These are phyloP conservation scores for Hypocreales sp. DNA, from an alignment of 2,329 filamentous ascomycete genomes.

Conservation along the genomic window DNA sequence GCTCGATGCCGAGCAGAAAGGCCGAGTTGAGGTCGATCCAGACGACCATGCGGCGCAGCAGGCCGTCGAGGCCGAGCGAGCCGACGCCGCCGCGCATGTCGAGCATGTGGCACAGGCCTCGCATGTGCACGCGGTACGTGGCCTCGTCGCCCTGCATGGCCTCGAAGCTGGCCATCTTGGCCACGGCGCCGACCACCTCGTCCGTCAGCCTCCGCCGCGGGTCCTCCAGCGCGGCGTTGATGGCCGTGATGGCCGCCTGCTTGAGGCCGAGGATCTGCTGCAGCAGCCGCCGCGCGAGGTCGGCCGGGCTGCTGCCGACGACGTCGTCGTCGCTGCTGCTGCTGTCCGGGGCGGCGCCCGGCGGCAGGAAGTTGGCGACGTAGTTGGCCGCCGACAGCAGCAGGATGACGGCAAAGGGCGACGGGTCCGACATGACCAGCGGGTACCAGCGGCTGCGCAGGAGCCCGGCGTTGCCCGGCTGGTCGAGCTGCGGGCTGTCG, in stretches of 20 bases:
- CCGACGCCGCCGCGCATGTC: slow-evolving; percentile 26
- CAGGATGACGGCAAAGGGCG: slow-evolving; percentile 12
- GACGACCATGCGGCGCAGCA: slow-evolving; percentile 28
- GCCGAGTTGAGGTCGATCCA: slow-evolving; percentile 30
- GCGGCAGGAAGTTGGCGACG: slow-evolving; percentile 3
- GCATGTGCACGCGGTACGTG: slow-evolving; percentile 30
- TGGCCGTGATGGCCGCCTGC: slow-evolving; percentile 24
- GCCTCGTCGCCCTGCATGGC: slow-evolving; percentile 28
- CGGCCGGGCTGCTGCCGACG: slow-evolving; percentile 3
- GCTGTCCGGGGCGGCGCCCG: too few relatives aligned
- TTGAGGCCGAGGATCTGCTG: slow-evolving; percentile 26
- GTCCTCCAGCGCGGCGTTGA: slow-evolving; percentile 22
- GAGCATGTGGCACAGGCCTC: slow-evolving; percentile 25
- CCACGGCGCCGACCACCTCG: slow-evolving; percentile 28
- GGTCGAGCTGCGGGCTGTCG: slow-evolving; percentile 14
- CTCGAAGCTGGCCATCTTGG: slow-evolving; percentile 36
- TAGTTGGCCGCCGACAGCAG: slow-evolving; percentile 14
- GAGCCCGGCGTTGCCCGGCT: slow-evolving; percentile 9
- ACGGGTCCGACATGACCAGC: slow-evolving; percentile 8
- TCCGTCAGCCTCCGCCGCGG: slow-evolving; percentile 16
- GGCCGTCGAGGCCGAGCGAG: slow-evolving; percentile 23
- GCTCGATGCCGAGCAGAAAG: slow-evolving; percentile 15
- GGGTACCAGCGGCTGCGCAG: slow-evolving; percentile 13
- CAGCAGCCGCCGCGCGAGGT: slow-evolving; percentile 4
- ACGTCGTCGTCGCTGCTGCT: neutral